Evolutionary conservation across 2,329 filamentous ascomycete species (phyloP).

Genomic region (Fusarium lyarnte): DNA sequence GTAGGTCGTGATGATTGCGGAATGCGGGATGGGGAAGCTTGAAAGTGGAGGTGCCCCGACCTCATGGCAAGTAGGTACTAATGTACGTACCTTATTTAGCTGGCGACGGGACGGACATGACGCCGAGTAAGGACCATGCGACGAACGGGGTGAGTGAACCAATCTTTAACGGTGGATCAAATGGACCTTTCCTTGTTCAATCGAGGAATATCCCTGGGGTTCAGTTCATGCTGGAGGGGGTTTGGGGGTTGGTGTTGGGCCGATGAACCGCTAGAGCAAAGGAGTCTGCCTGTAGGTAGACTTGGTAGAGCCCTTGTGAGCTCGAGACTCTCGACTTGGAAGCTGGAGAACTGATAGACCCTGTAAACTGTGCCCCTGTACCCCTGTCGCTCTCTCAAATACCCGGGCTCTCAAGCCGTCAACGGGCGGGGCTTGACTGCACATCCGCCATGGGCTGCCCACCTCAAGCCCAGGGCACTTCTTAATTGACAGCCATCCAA

Average conservation of each 20-base stretch:
- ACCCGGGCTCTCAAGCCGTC: conserved; percentile 4
- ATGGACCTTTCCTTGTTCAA: conserved; percentile 2
- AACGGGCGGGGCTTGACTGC: conserved; percentile 17
- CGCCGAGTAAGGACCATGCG: neutral
- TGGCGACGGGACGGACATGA: conserved; percentile 8
- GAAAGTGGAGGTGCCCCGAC: conserved; percentile 36
- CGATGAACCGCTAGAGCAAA: conserved; percentile 5
- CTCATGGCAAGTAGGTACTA: neutral
- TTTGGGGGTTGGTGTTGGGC: conserved; percentile 9
- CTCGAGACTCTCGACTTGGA: conserved; percentile 19
- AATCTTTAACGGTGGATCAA: conserved; percentile 5
- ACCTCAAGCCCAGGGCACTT: conserved; percentile 9
- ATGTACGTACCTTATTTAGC: conserved; percentile 1
- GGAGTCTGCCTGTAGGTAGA: neutral
- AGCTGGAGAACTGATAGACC: conserved; percentile 7
- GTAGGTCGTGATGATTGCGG: conserved; percentile 34
- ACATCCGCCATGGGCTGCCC: neutral
- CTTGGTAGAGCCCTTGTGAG: conserved; percentile 4
- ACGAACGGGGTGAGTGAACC: neutral
- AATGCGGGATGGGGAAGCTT: conserved; percentile 39
- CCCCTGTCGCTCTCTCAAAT: conserved; percentile 29
- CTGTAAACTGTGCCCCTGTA: conserved; percentile 13
- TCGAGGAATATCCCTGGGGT: neutral
- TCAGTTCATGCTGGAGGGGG: neutral
- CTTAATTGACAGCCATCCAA: conserved; percentile 24